Base-by-base conservation (phyloP, 768 basidiomycete genomes). In the Psilocybe sp. region DNA sequence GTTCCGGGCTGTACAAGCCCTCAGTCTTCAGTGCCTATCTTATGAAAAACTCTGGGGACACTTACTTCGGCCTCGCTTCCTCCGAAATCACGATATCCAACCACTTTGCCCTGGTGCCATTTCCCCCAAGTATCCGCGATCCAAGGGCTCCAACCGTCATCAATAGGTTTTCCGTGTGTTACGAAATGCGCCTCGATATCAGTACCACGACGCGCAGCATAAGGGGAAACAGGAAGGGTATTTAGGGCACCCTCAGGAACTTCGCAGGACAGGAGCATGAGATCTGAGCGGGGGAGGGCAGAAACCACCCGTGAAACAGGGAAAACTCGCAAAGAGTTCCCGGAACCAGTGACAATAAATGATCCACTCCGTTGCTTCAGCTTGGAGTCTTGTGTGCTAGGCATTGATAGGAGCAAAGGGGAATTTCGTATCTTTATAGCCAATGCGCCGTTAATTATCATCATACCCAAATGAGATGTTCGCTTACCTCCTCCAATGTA, bases 171-270 rank as follows among this genome's bases (percentile, higher is more conserved):
- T 31, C 63, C 65, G 46, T 77, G 71, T n/a, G 69, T 60, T 33
- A 84, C 80, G 47, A 82, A 74, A 56, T 84, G 82, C 8, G 76
- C 77, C 14, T 70, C 71, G n/a, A 86, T 68, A 0, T 60, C 46
- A 1, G 79, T 74, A 2, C 71, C 72, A 2, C 64, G 61, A 0
- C 70, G 73, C 2, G 71, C 74, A 0, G 86, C 84, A 63, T 84
- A 88, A 4, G 81, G 84, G 18, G 80, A 82, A 16, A 87, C 69
- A 3, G 85, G 82, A 4, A 87, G 71, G 1, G 79, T 64, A 15
- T 68, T 72, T 14, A 78, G 49, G 14, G 54, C 46, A 15, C 54
- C 60, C 10, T 50, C 40, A 3, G 66, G 61, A 6, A 66, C 20
- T 41, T 57, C 44, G 41, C 59, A 62, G 33, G 65, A 64, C 28